Conservation (phyloP, 768 basidiomycete species). For the Sistotremastrum niveocremeum region DNA sequence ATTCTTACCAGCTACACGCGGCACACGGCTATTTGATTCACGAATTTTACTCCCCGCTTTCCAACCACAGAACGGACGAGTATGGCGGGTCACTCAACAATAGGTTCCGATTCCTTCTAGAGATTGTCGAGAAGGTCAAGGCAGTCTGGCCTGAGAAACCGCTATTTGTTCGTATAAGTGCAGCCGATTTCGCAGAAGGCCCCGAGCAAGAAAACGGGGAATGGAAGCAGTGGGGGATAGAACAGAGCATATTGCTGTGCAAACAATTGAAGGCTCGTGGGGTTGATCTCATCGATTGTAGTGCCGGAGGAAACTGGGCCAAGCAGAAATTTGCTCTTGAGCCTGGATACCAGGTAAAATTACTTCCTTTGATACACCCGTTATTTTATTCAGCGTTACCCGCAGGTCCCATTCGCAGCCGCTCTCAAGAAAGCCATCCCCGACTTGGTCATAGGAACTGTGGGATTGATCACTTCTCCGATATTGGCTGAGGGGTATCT, state of each 20-base stretch:
- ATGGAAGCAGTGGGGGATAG: constrained; percentile 64
- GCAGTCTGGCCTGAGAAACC: constrained; percentile 48
- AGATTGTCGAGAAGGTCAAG: constrained; percentile 25
- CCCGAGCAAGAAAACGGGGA: constrained; percentile 35
- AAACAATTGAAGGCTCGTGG: constrained; percentile 45
- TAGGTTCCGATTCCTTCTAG: neutral
- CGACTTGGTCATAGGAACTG: constrained; percentile 42
- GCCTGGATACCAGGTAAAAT: constrained; percentile 48
- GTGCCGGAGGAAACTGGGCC: constrained; percentile 51
- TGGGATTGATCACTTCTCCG: constrained; percentile 61
- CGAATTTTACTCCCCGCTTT: neutral
- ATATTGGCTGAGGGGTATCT: constrained; percentile 50
- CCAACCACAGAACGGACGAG: neutral
- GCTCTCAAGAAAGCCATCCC: constrained; percentile 49
- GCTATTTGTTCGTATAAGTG: constrained; percentile 51
- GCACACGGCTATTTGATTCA: neutral
- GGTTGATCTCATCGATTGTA: constrained; percentile 67
- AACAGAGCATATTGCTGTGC: constrained; percentile 52
- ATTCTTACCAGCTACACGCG: neutral
- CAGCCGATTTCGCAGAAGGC: constrained; percentile 39
- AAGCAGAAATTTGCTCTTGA: constrained; percentile 41
- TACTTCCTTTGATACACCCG: too few species aligned
- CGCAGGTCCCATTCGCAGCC: constrained; percentile 54
- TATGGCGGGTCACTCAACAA: neutral
- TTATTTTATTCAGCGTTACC: too few species aligned